These are phyloP conservation scores for Escovopsis sp. DNA, from an alignment of 2,329 filamentous ascomycete species.

Conservation along the genomic window DNA sequence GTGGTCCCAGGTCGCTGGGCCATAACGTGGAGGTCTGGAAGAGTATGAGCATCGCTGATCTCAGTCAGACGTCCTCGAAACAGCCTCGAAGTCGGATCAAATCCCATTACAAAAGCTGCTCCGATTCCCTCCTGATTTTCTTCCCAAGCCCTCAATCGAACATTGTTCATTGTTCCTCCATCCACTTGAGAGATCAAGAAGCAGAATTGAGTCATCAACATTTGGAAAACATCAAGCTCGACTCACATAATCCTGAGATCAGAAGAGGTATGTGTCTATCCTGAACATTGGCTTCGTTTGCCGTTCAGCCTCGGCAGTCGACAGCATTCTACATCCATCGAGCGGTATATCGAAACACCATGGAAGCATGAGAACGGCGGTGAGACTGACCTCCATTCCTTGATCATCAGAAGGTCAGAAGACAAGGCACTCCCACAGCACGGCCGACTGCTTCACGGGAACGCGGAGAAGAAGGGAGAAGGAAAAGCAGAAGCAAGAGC, in stretches of 20 bases:
- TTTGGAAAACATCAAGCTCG: no score
- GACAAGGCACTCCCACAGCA: neutral
- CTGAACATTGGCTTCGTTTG: neutral
- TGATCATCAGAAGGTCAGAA: no score
- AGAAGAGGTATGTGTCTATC: no score
- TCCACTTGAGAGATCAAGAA: no score
- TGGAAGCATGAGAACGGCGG: slow-evolving; percentile 1
- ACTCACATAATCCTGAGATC: no score
- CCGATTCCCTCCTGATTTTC: no score
- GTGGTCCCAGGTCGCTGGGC: neutral
- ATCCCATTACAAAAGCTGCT: no score
- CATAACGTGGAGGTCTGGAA: neutral
- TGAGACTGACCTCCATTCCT: slow-evolving; percentile 1
- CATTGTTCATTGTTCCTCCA: no score
- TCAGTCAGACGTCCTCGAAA: neutral
- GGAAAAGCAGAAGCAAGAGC: neutral
- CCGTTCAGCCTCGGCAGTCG: slow-evolving; percentile 1
- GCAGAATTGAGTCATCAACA: no score
- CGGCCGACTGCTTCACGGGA: neutral
- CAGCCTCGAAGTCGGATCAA: no score
- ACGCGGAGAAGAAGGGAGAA: neutral
- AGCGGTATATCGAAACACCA: neutral
- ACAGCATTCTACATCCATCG: slow-evolving; percentile 2
- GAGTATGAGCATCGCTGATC: neutral
- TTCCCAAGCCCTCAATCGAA: no score